Percentiles rank a stretch among this genome's conserved stretches.
Conservation (phyloP, 75 land plant genomes). For the Pseudotsuga menziesii region DNA sequence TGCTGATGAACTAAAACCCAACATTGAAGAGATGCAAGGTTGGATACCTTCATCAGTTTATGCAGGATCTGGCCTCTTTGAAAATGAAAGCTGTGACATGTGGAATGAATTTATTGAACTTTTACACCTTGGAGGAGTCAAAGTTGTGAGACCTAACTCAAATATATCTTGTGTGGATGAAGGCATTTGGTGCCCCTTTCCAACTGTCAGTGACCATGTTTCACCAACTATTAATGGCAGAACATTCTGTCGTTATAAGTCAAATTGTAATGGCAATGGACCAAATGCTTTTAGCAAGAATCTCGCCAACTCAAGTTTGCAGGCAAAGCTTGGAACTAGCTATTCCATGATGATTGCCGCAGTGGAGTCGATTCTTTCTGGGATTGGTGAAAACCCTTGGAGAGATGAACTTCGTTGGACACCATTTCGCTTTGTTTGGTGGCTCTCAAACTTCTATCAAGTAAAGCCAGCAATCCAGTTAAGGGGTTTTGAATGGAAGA, state of each 20-base stretch:
- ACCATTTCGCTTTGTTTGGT: slow-evolving; percentile 56
- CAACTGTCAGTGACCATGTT: not conserved
- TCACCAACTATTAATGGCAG: not conserved
- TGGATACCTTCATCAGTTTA: slow-evolving; percentile 34
- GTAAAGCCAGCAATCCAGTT: not conserved
- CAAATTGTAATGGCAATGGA: not conserved
- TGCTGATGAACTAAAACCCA: slow-evolving; percentile 9
- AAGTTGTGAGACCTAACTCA: slow-evolving; percentile 3
- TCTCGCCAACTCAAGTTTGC: slow-evolving; percentile 1
- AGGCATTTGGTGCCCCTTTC: slow-evolving; percentile 42
- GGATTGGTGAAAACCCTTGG: slow-evolving; percentile 54
- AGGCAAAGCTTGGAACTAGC: slow-evolving; percentile 6
- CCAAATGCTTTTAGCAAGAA: not conserved
- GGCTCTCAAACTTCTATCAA: slow-evolving; percentile 64
- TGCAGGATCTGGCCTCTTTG: slow-evolving; percentile 65
- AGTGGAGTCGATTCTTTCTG: slow-evolving; percentile 41
- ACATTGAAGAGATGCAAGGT: slow-evolving; percentile 18
- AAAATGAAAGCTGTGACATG: slow-evolving; percentile 29
- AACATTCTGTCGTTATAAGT: not conserved
- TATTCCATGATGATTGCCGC: slow-evolving; percentile 52
- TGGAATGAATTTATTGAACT: slow-evolving; percentile 69
- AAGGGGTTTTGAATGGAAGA: not conserved
- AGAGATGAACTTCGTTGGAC: slow-evolving; percentile 59
- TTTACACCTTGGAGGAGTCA: slow-evolving; percentile 47
- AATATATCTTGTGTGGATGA: not conserved